Conservation (phyloP, 176 grass and related monocot genomes). For the Oryza nivara region DNA sequence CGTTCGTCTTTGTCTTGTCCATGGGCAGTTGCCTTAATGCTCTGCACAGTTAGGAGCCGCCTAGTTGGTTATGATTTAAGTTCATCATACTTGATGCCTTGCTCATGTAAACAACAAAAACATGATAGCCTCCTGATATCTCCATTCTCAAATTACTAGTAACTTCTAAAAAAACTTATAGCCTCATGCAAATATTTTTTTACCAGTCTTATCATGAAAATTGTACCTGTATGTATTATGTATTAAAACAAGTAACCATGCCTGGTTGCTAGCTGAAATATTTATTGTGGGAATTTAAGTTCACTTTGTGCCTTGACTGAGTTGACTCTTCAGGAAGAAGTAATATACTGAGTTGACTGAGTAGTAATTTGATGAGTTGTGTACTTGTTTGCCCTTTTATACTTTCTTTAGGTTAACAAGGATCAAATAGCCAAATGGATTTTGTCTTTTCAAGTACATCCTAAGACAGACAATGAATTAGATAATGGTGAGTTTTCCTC, state of each 20-base stretch:
- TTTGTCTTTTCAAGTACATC: conserved; percentile 84
- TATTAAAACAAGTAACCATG: neutral
- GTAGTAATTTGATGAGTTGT: neutral
- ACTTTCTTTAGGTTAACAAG: conserved; percentile 66
- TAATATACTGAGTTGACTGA: neutral
- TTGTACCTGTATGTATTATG: neutral
- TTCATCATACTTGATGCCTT: neutral
- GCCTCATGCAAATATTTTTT: neutral
- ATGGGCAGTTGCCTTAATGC: conserved; percentile 1
- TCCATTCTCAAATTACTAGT: neutral
- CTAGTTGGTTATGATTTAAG: neutral
- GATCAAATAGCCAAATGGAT: conserved; percentile 76
- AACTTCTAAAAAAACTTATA: neutral
- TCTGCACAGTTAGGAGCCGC: neutral
- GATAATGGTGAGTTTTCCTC: conserved; percentile 52
- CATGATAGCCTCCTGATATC: neutral
- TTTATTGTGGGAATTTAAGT: neutral
- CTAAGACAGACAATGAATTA: conserved; percentile 33
- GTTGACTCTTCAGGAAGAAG: neutral
- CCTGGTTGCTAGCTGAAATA: conserved; percentile 14
- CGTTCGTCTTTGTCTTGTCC: neutral
- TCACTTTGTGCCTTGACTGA: neutral
- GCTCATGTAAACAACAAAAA: neutral
- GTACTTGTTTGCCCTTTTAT: conserved; percentile 11
- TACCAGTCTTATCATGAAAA: neutral